These are phyloP conservation scores for Yamadazyma laniorum DNA, from an alignment of 805 yeast species.

Conservation along the genomic window DNA sequence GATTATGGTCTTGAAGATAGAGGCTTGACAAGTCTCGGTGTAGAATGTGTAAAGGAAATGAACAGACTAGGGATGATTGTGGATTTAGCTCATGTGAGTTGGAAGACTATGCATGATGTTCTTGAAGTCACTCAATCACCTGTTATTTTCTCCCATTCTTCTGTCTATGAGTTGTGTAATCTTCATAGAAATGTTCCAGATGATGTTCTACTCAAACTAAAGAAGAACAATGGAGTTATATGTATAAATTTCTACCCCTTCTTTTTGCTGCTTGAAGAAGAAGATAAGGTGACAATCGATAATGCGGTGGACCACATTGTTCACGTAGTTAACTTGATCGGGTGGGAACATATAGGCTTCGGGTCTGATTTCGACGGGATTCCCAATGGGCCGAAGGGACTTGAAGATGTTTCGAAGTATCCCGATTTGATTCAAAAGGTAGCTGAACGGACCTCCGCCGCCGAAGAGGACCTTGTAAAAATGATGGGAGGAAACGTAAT, in stretches of 20 bases:
- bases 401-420: conserved; percentile 57
- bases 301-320: conserved; percentile 48
- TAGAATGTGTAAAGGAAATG: conserved; percentile 45
- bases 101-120: conserved; percentile 47
- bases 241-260: conserved; percentile 46
- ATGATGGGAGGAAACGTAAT: conserved; percentile 47
- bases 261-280: conserved; percentile 26
- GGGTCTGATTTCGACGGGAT: conserved; percentile 58
- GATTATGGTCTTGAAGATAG: conserved; percentile 45
- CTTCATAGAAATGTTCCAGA: conserved; percentile 50
- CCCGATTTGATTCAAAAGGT: conserved; percentile 41
- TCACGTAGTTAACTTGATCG: conserved; percentile 42
- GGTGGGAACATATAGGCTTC: conserved; percentile 52
- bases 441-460: conserved; percentile 34
- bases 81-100: conserved; percentile 49
- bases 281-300: conserved; percentile 37
- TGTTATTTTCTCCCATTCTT: conserved; percentile 50
- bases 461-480: conserved; percentile 43
- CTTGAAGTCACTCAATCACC: conserved; percentile 43
- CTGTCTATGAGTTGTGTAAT: conserved; percentile 39
- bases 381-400: conserved; percentile 45
- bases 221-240: conserved; percentile 46
- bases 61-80: conserved; percentile 54
- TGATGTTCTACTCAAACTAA: conserved; percentile 40
- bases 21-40: conserved; percentile 45